These are phyloP conservation scores for Lablab purpureus DNA, from an alignment of 306 rosid genomes.

Conservation along the genomic window DNA sequence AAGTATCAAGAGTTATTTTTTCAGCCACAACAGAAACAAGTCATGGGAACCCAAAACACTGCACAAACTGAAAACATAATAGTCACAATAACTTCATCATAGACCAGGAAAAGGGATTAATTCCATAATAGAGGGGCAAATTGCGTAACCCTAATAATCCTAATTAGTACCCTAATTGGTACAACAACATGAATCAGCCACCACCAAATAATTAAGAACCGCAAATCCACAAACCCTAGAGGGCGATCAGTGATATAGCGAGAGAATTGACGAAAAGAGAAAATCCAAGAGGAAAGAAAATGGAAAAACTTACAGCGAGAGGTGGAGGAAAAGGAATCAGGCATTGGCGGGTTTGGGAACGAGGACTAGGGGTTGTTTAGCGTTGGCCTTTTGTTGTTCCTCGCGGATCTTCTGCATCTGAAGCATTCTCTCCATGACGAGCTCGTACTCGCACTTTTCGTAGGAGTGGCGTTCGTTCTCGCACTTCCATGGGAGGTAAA, in stretches of 20 bases:
- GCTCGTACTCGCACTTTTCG: constrained; percentile 95
- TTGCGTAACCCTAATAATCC: background rate
- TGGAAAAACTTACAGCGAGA: constrained; percentile 18
- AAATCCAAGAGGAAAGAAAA: background rate
- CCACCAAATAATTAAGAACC: background rate
- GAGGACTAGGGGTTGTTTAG: constrained; percentile 61
- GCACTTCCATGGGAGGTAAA: constrained; percentile 96
- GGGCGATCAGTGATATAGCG: background rate
- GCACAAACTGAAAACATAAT: no score
- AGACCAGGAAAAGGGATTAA: background rate
- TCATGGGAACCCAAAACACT: background rate
- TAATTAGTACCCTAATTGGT: no score
- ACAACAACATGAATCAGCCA: no score
- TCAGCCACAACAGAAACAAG: background rate
- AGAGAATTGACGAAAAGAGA: no score
- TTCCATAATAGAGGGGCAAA: background rate
- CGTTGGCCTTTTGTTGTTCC: constrained; percentile 47
- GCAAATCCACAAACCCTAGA: background rate
- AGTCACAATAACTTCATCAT: background rate
- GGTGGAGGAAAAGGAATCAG: constrained; percentile 30
- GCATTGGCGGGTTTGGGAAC: constrained; percentile 83
- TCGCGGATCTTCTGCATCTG: constrained; percentile 94
- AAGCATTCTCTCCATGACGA: constrained; percentile 95
- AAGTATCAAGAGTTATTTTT: no score
- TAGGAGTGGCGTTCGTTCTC: constrained; percentile 80